phyloP scores from a whole-genome alignment of 257 asterid genomes.

The Thymus mandschuricus region DNA sequence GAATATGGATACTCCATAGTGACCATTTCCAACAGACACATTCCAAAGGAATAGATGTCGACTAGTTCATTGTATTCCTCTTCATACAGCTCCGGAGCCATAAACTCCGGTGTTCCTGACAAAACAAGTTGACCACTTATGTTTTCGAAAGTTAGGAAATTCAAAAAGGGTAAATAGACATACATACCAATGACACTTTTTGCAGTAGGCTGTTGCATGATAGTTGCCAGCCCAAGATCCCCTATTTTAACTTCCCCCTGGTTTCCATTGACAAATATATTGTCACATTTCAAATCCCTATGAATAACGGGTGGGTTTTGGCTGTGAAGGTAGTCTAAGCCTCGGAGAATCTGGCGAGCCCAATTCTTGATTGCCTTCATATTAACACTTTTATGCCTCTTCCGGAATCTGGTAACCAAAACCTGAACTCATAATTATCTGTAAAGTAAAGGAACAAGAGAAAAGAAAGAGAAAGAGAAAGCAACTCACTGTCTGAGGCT shows the following conservation, averaged over 20 bases:
- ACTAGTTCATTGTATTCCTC: constrained; percentile 80
- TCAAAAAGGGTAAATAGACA: background rate
- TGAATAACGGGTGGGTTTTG: constrained; percentile 83
- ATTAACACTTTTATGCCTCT: constrained; percentile 67
- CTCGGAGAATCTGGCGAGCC: constrained; percentile 79
- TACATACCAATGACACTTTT: constrained; percentile 66
- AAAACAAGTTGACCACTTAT: background rate
- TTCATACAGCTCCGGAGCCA: constrained; percentile 73
- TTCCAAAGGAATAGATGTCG: constrained; percentile 78
- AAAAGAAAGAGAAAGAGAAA: constrained; percentile 5
- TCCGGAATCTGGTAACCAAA: constrained; percentile 52
- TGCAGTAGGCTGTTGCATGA: constrained; percentile 75
- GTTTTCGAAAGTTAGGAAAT: background rate
- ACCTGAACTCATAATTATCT: background rate
- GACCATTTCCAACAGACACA: constrained; percentile 84
- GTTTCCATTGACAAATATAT: constrained; percentile 81
- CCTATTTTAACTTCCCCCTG: constrained; percentile 83
- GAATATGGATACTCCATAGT: constrained; percentile 74
- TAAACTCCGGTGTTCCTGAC: constrained; percentile 51
- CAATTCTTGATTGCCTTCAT: constrained; percentile 79
- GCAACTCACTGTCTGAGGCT: constrained; percentile 82
- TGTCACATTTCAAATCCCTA: constrained; percentile 86
- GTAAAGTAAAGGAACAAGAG: background rate
- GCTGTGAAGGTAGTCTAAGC: constrained; percentile 73
- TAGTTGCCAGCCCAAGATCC: constrained; percentile 85